A percentile compares a stretch with the other conserved stretches of the same genome.
phyloP scores from a whole-genome alignment of 345 rosid species.

The Salix koriyanagi region DNA sequence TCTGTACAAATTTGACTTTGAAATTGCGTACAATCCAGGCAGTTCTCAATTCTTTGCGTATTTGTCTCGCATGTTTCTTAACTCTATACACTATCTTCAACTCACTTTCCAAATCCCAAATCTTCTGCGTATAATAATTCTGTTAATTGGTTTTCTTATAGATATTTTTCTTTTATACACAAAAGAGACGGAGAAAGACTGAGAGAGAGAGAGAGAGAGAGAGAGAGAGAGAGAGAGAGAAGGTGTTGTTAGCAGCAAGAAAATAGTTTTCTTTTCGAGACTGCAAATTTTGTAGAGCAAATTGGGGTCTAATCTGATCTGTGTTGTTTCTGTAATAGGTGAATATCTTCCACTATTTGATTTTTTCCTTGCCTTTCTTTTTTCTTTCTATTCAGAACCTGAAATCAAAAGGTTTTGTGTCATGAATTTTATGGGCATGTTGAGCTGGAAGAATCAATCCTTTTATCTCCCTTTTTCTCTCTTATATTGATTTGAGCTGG shows the following conservation, averaged over 20 bases:
- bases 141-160: conserved; percentile 12
- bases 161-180: conserved; percentile 14
- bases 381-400: conserved; percentile 14
- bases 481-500: conserved; percentile 11
- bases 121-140: conserved; percentile 18
- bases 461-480: conserved; percentile 8
- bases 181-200: conserved; percentile 10
- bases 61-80: conserved; percentile 22
- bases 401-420: conserved; percentile 25
- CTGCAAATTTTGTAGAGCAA: conserved; percentile 24
- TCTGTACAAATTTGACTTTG: conserved; percentile 37
- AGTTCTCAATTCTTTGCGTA: conserved; percentile 22
- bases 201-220: background rate
- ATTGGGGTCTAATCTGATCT: conserved; percentile 57
- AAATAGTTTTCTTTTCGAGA: conserved; percentile 12
- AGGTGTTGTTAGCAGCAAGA: conserved; percentile 13
- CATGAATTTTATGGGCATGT: conserved; percentile 25
- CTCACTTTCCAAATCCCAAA: background rate
- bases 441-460: conserved; percentile 35
- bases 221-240: background rate
- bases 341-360: conserved; percentile 37
- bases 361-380: conserved; percentile 19
- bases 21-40: conserved; percentile 40
- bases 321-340: conserved; percentile 34
- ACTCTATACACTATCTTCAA: conserved; percentile 17